Conservation (phyloP, 352 stramenopile species). For the Saprolegnia diclina region DNA sequence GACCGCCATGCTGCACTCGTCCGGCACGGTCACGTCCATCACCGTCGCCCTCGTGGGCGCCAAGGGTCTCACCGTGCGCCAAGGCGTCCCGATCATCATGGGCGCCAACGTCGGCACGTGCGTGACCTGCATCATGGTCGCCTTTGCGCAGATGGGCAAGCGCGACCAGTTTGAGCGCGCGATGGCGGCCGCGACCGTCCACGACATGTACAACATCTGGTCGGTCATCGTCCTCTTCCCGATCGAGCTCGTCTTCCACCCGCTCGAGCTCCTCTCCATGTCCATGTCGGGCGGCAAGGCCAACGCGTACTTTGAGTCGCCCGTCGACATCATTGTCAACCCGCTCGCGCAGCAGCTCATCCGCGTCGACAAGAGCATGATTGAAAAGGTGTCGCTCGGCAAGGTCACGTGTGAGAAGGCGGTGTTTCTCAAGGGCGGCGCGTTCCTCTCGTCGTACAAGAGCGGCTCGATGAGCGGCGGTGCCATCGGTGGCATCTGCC, state of each 20-base stretch:
- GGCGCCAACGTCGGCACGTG: constrained; percentile 88
- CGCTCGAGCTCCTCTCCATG: constrained; percentile 52
- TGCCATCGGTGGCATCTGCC: constrained; percentile 42
- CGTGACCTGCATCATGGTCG: constrained; percentile 88
- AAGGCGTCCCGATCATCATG: constrained; percentile 89
- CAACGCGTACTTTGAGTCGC: constrained; percentile 41
- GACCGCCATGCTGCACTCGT: constrained; percentile 67
- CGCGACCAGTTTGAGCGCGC: constrained; percentile 55
- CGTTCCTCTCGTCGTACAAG: constrained; percentile 30
- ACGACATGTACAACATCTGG: constrained; percentile 88
- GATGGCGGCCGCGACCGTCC: constrained; percentile 48
- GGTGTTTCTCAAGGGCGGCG: constrained; percentile 37
- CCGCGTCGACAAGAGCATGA: constrained; percentile 36
- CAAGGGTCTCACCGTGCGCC: constrained; percentile 60
- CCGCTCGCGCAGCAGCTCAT: constrained; percentile 36
- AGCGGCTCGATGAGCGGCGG: constrained; percentile 35
- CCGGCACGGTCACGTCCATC: constrained; percentile 77
- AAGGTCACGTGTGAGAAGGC: constrained; percentile 30
- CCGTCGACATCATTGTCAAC: constrained; percentile 42
- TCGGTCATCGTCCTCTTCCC: constrained; percentile 70
- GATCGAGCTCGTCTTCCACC: constrained; percentile 54
- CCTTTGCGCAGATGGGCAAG: constrained; percentile 81
- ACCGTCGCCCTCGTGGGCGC: constrained; percentile 61
- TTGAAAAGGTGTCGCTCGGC: constrained; percentile 38
- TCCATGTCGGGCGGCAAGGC: constrained; percentile 29